Base-by-base conservation (phyloP, 208 protist genomes). In the Trypanosoma platydactyli region DNA sequence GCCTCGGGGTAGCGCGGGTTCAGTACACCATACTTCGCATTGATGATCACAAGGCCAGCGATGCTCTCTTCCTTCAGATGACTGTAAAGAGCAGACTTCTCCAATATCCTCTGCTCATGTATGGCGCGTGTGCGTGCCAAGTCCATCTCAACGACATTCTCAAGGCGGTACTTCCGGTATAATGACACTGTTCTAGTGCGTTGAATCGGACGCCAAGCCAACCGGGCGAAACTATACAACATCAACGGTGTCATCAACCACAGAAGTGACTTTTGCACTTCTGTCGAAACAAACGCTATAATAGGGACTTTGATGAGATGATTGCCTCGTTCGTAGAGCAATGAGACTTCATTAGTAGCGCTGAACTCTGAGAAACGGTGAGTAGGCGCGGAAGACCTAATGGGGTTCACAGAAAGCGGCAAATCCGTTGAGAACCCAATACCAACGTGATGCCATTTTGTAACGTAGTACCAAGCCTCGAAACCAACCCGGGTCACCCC, bases 11-110 rank as follows among this genome's bases (percentile, higher is more conserved):
- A 93, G 41, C 76, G 68, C 6, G 86, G 81, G n/a, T 78, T 54
- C 18, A 95, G 64, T 27, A 96, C 84, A 16, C 91, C 91, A 76
- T 94, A 96, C 57, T 77, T 80, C 0, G 88, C 91, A 68, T 92
- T 93, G 65, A 93, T 81, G 42, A 96, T 89, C 27, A 96, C 86
- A 15, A 96, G 81, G 0, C 91, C 91, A 41, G 80, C 80, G 40
- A 84, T 81, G 12, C 73, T 71, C 45, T 92, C 84, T 64, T 96
- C 88, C 44, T 25, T 48, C 11, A 84, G 66, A 24, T 77, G 79
- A 59, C 72, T 82, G 44, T 62, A 51, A 57, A 86, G 60, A 27
- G 90, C 74, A n/a, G 56, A 41, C 9, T 12, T 65, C 71, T 90
- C 77, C 30, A 95, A 45, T 9, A 87, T 85, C 46, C 64, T 68